These are phyloP conservation scores for Agastache rugosa DNA, from an alignment of 257 asterid species.

Conservation along the genomic window DNA sequence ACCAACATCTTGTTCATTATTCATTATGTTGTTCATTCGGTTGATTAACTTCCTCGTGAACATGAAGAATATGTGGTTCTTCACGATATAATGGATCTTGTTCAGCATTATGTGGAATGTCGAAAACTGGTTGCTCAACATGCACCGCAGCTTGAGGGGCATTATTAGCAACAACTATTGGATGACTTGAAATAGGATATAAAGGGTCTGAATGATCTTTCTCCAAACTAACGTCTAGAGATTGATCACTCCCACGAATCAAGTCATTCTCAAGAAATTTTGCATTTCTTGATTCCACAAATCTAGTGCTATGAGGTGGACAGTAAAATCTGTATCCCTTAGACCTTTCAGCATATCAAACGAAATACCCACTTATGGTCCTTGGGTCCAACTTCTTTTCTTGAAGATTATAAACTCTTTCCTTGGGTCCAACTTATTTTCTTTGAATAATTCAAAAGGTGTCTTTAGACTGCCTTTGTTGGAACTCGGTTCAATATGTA, in stretches of 20 bases:
- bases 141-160: no score
- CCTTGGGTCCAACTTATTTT: no score
- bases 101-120: no score
- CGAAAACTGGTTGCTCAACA: no score
- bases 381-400: neutral
- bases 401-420: conserved; percentile 13
- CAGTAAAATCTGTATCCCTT: conserved; percentile 8
- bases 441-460: conserved; percentile 10
- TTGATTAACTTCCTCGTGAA: no score
- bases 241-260: neutral
- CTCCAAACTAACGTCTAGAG: neutral
- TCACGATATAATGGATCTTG: no score
- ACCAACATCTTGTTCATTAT: no score
- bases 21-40: neutral
- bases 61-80: no score
- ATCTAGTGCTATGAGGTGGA: neutral
- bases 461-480: neutral
- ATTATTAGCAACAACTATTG: neutral
- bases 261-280: conserved; percentile 15
- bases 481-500: conserved; percentile 9
- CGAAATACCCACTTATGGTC: no score
- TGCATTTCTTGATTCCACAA: conserved; percentile 24
- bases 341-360: neutral
- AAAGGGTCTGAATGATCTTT: neutral
- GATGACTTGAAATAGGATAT: neutral